A percentile compares a stretch with the other conserved stretches of the same genome.
Evolutionary conservation across 306 rosid genomes (phyloP).

Genomic region (Rubus parviflorus): DNA sequence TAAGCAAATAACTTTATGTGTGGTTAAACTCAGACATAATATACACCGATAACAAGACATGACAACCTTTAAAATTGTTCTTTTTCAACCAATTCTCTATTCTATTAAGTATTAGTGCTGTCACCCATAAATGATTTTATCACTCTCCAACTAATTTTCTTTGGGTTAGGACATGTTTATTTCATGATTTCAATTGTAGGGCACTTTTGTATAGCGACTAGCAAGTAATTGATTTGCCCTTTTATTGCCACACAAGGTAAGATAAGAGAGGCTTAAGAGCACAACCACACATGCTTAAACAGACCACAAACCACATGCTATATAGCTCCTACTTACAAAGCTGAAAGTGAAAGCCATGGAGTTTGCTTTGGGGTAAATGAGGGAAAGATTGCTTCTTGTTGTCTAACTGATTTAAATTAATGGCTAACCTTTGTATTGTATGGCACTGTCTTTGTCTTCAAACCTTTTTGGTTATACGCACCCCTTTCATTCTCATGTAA

Average conservation of each 20-base stretch:
- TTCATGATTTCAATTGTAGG: not conserved
- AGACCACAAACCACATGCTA: not conserved
- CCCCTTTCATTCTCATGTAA: not conserved
- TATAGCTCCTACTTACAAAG: not conserved
- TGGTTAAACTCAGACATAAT: not conserved
- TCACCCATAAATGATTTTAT: not conserved
- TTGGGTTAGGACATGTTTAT: not conserved
- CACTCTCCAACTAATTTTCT: not conserved
- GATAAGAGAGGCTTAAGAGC: not conserved
- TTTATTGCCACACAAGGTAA: slow-evolving; percentile 2
- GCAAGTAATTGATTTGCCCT: not conserved
- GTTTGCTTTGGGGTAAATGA: not conserved
- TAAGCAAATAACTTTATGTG: too few relatives aligned
- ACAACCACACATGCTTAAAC: not conserved
- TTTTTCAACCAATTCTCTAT: not conserved
- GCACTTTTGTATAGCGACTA: not conserved
- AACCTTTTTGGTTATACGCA: not conserved
- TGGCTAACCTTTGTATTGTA: not conserved
- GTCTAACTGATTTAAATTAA: not conserved
- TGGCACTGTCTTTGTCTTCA: not conserved
- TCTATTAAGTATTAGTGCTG: not conserved
- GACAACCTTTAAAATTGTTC: not conserved
- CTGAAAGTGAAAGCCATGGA: not conserved
- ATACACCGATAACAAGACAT: too few relatives aligned
- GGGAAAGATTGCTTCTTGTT: not conserved